A percentile compares a stretch with the other conserved stretches of the same genome.
Conservation (phyloP, 1,284 basidiomycete species). For the Sanghuangporus weigelae region DNA sequence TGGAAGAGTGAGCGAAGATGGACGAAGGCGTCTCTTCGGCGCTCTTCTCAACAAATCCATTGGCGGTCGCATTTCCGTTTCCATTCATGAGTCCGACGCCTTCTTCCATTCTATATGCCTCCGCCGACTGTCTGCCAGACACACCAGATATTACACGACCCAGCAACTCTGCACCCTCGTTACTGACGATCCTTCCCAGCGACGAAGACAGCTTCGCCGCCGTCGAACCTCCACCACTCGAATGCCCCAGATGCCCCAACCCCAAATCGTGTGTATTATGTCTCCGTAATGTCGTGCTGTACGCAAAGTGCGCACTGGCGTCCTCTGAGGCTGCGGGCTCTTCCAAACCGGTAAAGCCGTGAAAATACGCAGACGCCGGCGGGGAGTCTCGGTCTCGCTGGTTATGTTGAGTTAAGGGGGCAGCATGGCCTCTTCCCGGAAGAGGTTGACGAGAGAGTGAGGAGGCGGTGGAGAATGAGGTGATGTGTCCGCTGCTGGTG, state of each 20-base stretch:
- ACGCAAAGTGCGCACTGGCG: constrained; percentile 71
- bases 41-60: constrained; percentile 26
- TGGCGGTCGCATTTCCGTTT: constrained; percentile 23
- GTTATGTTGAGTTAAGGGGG: not conserved
- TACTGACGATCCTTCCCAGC: constrained; percentile 8
- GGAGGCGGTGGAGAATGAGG: constrained; percentile 19
- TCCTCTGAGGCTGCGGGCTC: constrained; percentile 53
- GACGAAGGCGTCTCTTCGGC: constrained; percentile 47
- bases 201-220: constrained; percentile 8
- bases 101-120: not conserved
- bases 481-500: constrained; percentile 3
- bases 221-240: constrained; percentile 16
- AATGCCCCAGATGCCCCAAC: not conserved
- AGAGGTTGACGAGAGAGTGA: constrained; percentile 15
- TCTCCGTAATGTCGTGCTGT: constrained; percentile 73
- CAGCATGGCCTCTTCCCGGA: not conserved
- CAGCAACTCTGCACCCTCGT: constrained; percentile 26
- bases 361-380: constrained; percentile 75
- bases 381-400: constrained; percentile 44
- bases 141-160: constrained; percentile 40
- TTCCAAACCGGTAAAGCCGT: constrained; percentile 39
- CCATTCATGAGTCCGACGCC: constrained; percentile 26
- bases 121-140: constrained; percentile 24
- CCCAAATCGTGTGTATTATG: constrained; percentile 35
- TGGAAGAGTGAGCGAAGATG: constrained; percentile 48